phyloP scores from a whole-genome alignment of 306 rosid genomes.

The Vigna hirtella region DNA sequence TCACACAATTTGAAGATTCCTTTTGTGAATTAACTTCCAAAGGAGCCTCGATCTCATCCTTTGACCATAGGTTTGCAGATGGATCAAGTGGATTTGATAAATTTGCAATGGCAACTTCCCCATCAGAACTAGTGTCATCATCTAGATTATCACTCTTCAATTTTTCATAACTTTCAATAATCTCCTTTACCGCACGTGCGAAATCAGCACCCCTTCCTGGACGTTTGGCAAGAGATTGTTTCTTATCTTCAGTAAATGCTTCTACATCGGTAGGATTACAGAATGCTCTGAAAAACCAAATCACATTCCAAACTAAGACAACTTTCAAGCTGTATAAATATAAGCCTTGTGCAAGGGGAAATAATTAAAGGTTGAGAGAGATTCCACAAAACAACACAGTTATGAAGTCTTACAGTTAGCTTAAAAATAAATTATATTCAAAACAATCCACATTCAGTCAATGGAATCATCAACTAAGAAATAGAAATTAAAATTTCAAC shows the following conservation, averaged over 20 bases:
- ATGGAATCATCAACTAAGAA: slow-evolving; percentile 16
- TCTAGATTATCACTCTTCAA: slow-evolving; percentile 60
- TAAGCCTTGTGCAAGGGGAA: slow-evolving; percentile 15
- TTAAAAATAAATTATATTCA: slow-evolving; percentile 27
- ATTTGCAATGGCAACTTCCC: slow-evolving; percentile 58
- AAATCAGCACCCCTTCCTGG: slow-evolving; percentile 93
- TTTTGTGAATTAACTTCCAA: slow-evolving; percentile 50
- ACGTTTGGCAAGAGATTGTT: slow-evolving; percentile 85
- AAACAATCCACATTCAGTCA: slow-evolving; percentile 27
- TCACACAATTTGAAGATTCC: slow-evolving; percentile 56
- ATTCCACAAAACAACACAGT: slow-evolving; percentile 21
- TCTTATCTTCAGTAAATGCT: slow-evolving; percentile 97
- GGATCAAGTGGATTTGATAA: slow-evolving; percentile 56
- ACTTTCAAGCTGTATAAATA: slow-evolving; percentile 35
- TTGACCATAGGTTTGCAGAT: slow-evolving; percentile 54
- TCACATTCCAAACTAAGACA: slow-evolving; percentile 47
- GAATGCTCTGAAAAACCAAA: slow-evolving; percentile 78
- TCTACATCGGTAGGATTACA: slow-evolving; percentile 97
- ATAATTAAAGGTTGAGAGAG: slow-evolving; percentile 30
- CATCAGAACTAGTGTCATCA: slow-evolving; percentile 53
- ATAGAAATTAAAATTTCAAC: slow-evolving; percentile 6
- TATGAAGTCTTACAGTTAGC: not conserved
- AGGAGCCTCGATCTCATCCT: slow-evolving; percentile 62
- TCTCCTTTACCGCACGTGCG: slow-evolving; percentile 93
- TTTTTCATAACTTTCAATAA: slow-evolving; percentile 75